phyloP scores from a whole-genome alignment of 495 filamentous ascomycete genomes.

The Pseudevernia furfuracea region DNA sequence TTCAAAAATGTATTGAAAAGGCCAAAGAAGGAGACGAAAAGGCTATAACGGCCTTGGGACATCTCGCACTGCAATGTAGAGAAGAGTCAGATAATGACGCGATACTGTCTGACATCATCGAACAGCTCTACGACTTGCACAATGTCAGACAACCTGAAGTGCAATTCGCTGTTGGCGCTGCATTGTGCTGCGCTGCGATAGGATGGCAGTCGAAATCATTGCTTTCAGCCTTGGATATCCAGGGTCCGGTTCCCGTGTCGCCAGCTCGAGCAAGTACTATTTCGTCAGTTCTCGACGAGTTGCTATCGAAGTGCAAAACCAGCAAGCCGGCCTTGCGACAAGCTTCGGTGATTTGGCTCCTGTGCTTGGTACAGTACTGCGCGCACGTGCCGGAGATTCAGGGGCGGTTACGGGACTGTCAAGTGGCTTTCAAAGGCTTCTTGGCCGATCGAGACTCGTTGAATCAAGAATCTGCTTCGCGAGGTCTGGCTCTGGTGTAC shows the following conservation, averaged over 20 bases:
- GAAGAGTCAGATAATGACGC: constrained; percentile 30
- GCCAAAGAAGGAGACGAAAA: constrained; percentile 77
- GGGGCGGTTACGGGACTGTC: constrained; percentile 63
- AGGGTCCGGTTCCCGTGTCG: constrained; percentile 38
- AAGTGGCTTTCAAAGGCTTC: constrained; percentile 79
- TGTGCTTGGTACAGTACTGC: constrained; percentile 88
- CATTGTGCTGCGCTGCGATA: constrained; percentile 63
- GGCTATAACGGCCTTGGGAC: constrained; percentile 68
- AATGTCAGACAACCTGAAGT: constrained; percentile 76
- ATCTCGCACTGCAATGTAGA: constrained; percentile 50
- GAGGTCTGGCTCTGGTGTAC: constrained; percentile 83
- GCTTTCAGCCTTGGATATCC: constrained; percentile 54
- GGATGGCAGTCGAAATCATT: constrained; percentile 70
- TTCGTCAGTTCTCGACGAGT: constrained; percentile 52
- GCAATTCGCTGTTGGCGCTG: constrained; percentile 84
- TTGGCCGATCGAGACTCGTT: constrained; percentile 83
- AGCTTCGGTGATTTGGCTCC: constrained; percentile 85
- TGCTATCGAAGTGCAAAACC: constrained; percentile 63
- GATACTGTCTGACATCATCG: constrained; percentile 41
- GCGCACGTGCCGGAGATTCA: constrained; percentile 66
- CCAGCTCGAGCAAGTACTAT: constrained; percentile 44
- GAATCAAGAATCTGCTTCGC: constrained; percentile 88
- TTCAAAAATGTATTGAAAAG: constrained; percentile 52
- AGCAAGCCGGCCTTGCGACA: constrained; percentile 83
- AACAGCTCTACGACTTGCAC: constrained; percentile 63